phyloP scores from a whole-genome alignment of 352 stramenopile species.

The Globisporangium acanthophoron region DNA sequence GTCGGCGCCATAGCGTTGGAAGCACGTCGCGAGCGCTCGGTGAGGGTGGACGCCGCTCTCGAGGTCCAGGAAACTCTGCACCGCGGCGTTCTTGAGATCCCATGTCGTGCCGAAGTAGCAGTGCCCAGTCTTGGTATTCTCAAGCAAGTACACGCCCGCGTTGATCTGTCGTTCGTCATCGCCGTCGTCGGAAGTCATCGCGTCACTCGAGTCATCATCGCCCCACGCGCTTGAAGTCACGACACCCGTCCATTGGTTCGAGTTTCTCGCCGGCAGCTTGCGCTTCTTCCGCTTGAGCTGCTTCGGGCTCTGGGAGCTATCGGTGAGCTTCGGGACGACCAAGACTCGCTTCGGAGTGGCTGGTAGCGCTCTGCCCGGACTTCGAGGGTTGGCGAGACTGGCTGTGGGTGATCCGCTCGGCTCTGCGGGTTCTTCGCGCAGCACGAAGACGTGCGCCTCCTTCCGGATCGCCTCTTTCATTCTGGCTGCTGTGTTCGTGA shows the following conservation, averaged over 20 bases:
- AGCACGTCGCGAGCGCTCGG: conserved; percentile 30
- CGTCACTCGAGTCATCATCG: background rate
- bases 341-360: conserved; percentile 14
- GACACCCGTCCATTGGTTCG: conserved; percentile 24
- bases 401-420: background rate
- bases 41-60: conserved; percentile 36
- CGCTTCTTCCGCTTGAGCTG: conserved; percentile 7
- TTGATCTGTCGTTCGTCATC: conserved; percentile 35
- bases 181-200: conserved; percentile 3
- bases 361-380: background rate
- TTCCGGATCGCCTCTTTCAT: conserved; percentile 11
- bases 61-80: conserved; percentile 45
- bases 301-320: background rate
- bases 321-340: conserved; percentile 25
- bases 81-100: conserved; percentile 55
- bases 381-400: background rate
- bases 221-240: conserved; percentile 1
- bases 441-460: background rate
- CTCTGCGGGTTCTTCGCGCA: background rate
- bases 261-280: conserved; percentile 7
- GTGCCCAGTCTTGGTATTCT: conserved; percentile 60
- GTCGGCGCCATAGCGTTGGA: conserved; percentile 35
- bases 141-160: conserved; percentile 58
- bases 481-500: background rate
- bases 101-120: conserved; percentile 63